phyloP scores from a whole-genome alignment of 176 grass and related monocot genomes.

The Aegilops umbellulata region DNA sequence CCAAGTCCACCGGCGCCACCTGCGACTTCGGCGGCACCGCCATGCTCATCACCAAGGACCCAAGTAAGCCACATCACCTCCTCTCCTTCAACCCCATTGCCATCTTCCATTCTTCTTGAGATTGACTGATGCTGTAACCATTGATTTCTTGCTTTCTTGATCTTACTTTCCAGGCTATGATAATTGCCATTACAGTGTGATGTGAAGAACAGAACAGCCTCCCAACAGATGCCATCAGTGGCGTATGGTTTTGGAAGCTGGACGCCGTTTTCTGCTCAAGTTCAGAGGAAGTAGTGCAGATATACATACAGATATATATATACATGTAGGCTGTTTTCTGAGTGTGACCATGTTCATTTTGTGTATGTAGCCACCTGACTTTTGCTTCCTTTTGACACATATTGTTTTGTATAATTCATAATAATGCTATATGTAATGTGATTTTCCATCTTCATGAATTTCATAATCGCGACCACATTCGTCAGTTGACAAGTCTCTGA shows the following conservation, averaged over 20 bases:
- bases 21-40: conserved; percentile 89
- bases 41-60: conserved; percentile 89
- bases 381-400: conserved; percentile 8
- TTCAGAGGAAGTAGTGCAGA: conserved; percentile 16
- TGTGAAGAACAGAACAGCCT: conserved; percentile 34
- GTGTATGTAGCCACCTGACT: conserved; percentile 25
- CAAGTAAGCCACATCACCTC: conserved; percentile 50
- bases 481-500: background rate
- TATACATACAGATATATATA: background rate
- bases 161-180: conserved; percentile 47
- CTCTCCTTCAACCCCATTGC: background rate
- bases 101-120: background rate
- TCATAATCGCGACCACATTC: background rate
- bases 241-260: conserved; percentile 5
- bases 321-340: background rate
- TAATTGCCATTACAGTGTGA: conserved; percentile 64
- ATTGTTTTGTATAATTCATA: conserved; percentile 38
- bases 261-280: conserved; percentile 4
- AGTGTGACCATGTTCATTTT: conserved; percentile 26
- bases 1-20: conserved; percentile 72
- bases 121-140: background rate
- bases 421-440: conserved; percentile 25
- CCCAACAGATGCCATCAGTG: background rate
- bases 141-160: background rate
- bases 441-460: conserved; percentile 16